phyloP scores from a whole-genome alignment of 164 flowering plant genomes.

The Tetrastigma voinierianum region DNA sequence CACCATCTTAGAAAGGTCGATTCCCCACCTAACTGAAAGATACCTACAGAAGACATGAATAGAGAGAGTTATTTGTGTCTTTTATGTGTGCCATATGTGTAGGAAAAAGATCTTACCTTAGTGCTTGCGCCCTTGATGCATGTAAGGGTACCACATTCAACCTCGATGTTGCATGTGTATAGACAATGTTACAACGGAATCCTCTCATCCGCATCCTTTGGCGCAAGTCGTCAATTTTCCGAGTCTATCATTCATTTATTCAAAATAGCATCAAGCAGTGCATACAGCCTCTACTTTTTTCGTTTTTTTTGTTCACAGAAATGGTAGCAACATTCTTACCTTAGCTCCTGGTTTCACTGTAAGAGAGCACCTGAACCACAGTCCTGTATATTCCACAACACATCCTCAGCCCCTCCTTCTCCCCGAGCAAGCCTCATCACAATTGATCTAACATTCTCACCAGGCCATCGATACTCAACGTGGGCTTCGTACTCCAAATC shows the following conservation, averaged over 20 bases:
- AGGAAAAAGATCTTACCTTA: constrained; percentile 43
- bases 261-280: not conserved
- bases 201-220: constrained; percentile 83
- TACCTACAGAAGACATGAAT: constrained; percentile 43
- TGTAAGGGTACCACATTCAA: constrained; percentile 69
- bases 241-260: constrained; percentile 35
- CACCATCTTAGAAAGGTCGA: constrained; percentile 58
- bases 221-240: constrained; percentile 49
- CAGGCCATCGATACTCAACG: constrained; percentile 76
- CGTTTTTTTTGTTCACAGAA: not conserved
- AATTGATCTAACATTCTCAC: constrained; percentile 53
- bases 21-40: constrained; percentile 69
- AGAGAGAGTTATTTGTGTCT: not conserved
- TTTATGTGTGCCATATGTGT: not conserved
- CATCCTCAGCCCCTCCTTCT: constrained; percentile 53
- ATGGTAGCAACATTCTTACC: constrained; percentile 31
- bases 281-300: not conserved
- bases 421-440: constrained; percentile 49
- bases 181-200: constrained; percentile 70
- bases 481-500: constrained; percentile 68
- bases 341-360: constrained; percentile 59
- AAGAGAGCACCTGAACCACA: constrained; percentile 58
- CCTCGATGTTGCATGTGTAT: constrained; percentile 57
- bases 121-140: constrained; percentile 74
- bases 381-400: constrained; percentile 28